These are phyloP conservation scores for Cladosporium halotolerans DNA, from an alignment of 2,329 filamentous ascomycete species.

Conservation along the genomic window DNA sequence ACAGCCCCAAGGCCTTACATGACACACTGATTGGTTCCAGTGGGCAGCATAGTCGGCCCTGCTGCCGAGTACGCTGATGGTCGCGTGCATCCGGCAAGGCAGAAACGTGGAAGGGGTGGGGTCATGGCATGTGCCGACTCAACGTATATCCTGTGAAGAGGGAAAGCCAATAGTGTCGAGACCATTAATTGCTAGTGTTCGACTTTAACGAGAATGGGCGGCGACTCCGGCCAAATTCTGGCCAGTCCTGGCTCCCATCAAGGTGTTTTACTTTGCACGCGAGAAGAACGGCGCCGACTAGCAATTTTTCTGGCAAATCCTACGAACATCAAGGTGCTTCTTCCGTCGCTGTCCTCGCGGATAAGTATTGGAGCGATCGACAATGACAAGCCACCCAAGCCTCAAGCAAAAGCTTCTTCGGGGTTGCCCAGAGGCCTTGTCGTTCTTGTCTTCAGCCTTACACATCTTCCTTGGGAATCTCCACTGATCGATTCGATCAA, in stretches of 20 bases:
- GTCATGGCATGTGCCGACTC: too few relatives aligned
- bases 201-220: neutral
- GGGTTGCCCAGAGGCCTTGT: constrained; percentile 9
- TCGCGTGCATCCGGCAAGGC: too few relatives aligned
- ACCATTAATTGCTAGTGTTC: too few relatives aligned
- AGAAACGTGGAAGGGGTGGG: too few relatives aligned
- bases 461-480: neutral
- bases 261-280: constrained; percentile 8
- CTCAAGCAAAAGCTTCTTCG: constrained; percentile 11
- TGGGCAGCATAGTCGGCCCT: too few relatives aligned
- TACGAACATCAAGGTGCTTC: constrained; percentile 6
- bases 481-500: neutral
- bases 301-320: neutral
- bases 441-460: constrained; percentile 5
- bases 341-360: neutral
- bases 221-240: neutral
- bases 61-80: too few relatives aligned
- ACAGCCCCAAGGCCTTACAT: too few relatives aligned
- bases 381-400: constrained; percentile 4
- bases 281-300: neutral
- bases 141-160: too few relatives aligned
- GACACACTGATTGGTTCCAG: too few relatives aligned
- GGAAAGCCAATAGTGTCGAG: too few relatives aligned
- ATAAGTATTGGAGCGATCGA: constrained; percentile 9
- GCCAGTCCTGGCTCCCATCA: neutral